Evolutionary conservation across 345 rosid genomes (phyloP), one percentile per base, ranked within the genome.

Genomic region (Rhizophora apiculata): DNA sequence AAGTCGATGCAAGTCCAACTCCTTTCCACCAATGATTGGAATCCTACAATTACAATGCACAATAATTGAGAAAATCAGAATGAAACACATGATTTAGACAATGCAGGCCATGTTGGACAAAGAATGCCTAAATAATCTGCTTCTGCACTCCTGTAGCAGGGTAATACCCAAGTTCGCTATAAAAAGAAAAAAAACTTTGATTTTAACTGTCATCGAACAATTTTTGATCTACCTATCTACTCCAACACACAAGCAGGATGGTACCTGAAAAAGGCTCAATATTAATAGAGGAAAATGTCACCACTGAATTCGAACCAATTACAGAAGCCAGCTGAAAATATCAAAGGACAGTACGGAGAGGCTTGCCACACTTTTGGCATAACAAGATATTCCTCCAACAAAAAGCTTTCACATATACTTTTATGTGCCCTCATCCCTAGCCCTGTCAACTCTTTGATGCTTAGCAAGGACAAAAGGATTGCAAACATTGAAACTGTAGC

Each of bases 21-120:
- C 96, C 78, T 78, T 88, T 53, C 99, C 98, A 27, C 97, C 99
- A 59, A 96, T 90, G 16, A 89, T 87, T 0, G 99, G 99, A 19
- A 89, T 88, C 98, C 99, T 96, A 64, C 69, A 72, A 62, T 60
- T 8, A 54, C 27, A 54, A 54, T 8, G 15, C 58, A 6, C 15
- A 54, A 54, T 54, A 22, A n/a, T 9, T 54, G 8, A 54, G 27
- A 54, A 54, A 54, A 24, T 19, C 29, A 54, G 15, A 54, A 54
- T 6, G 27, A 3, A 9, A 24, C 15, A 2, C 27, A 22, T 54
- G 15, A 54, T 11, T 24, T 7, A 54, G 6, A 54, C 22, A 54
- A 21, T 20, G 58, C 58, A 54, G n/a, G 8, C 15, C 27, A 54
- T 43, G 27, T 21, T 0, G 1, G 27, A 54, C 3, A 2, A 3